These are phyloP conservation scores for Thielaviopsis euricoi DNA, from an alignment of 2,329 filamentous ascomycete genomes.

Conservation along the genomic window DNA sequence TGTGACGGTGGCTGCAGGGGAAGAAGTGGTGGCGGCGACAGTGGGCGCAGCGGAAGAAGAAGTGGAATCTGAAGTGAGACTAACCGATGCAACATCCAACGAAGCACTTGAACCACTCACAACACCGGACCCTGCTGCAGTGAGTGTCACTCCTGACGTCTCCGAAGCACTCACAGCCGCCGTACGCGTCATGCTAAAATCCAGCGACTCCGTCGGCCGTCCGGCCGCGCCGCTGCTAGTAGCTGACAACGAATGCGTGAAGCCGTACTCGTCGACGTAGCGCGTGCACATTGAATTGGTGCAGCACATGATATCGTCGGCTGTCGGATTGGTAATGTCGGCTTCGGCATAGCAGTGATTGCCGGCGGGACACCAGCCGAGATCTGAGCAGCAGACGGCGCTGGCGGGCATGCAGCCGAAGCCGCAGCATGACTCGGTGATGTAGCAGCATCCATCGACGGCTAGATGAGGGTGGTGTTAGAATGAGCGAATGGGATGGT, in stretches of 20 bases:
- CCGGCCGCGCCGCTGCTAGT: not conserved
- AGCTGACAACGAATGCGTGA: not conserved
- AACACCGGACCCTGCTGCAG: not conserved
- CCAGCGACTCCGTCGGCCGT: not conserved
- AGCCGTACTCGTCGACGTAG: slow-evolving; percentile 1
- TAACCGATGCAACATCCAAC: not conserved
- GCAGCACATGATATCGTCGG: not conserved
- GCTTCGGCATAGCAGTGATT: not conserved
- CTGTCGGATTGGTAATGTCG: not conserved
- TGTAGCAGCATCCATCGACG: not conserved
- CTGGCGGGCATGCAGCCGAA: not conserved
- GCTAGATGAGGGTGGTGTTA: not conserved
- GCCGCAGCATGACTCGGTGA: not conserved
- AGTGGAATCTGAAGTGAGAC: not conserved
- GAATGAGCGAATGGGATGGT: not conserved
- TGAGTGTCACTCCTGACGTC: not conserved
- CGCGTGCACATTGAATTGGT: not conserved
- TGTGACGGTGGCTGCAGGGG: not conserved
- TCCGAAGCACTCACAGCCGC: not conserved
- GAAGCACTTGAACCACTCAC: too few relatives aligned
- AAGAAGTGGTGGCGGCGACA: not conserved
- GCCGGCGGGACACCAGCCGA: not conserved
- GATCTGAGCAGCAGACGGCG: not conserved
- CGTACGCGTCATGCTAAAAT: not conserved
- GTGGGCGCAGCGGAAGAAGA: not conserved